Evolutionary conservation across 2,329 filamentous ascomycete species (phyloP).

Genomic region (Parastagonospora avenae): DNA sequence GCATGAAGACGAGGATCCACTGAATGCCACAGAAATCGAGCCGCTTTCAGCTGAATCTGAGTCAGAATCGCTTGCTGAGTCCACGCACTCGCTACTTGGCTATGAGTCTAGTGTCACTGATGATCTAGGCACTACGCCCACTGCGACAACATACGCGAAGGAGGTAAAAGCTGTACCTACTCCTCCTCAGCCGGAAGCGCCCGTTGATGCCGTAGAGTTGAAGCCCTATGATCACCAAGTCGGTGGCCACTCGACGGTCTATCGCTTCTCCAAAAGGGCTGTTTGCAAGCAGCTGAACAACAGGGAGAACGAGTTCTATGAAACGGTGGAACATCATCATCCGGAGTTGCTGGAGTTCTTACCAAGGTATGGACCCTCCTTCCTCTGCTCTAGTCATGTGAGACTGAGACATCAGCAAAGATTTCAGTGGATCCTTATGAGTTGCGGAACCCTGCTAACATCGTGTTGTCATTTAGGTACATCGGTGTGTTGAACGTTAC

Average conservation of each 20-base stretch:
- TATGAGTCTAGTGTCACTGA: constrained; percentile 62
- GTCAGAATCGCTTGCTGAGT: constrained; percentile 49
- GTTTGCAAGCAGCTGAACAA: constrained; percentile 99
- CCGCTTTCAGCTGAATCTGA: constrained; percentile 48
- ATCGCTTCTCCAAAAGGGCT: constrained; percentile 91
- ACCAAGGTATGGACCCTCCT: constrained; percentile 63
- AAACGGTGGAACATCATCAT: constrained; percentile 89
- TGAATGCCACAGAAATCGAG: constrained; percentile 31
- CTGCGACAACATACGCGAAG: constrained; percentile 37
- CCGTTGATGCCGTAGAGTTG: constrained; percentile 88
- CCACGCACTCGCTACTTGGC: constrained; percentile 51
- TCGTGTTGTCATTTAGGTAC: constrained; percentile 65
- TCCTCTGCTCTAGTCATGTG: constrained; percentile 24
- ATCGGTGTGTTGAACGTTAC: constrained; percentile 97
- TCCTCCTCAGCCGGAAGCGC: constrained; percentile 54
- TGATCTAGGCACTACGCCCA: constrained; percentile 53
- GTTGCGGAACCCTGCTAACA: constrained; percentile 35
- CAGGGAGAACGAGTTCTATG: constrained; percentile 97
- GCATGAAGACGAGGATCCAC: constrained; percentile 49
- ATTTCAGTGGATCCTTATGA: constrained; percentile 10
- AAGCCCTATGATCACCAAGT: constrained; percentile 98
- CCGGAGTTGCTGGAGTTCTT: constrained; percentile 88
- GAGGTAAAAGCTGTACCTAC: constrained; percentile 36
- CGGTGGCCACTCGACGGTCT: constrained; percentile 93
- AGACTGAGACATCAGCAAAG: constrained; percentile 51